phyloP scores from a whole-genome alignment of 495 filamentous ascomycete species.

The Xylaria castorea region DNA sequence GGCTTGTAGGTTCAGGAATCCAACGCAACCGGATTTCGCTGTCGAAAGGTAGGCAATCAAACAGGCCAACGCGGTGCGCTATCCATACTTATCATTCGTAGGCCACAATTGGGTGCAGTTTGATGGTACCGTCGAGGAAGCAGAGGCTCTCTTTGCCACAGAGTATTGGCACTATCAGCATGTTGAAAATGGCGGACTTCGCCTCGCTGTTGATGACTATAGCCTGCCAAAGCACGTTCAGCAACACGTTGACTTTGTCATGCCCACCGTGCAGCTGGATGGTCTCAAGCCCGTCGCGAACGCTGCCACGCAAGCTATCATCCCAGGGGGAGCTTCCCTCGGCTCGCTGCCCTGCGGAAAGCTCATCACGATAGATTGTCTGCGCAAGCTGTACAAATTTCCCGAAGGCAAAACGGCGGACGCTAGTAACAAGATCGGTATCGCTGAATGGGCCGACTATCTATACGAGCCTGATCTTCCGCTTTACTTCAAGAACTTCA shows the following conservation, averaged over 20 bases:
- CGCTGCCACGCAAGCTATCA: slow-evolving; percentile 1
- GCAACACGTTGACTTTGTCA: slow-evolving; percentile 41
- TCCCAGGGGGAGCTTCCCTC: slow-evolving; percentile 9
- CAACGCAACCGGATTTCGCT: slow-evolving; percentile 7
- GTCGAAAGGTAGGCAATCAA: slow-evolving; percentile 23
- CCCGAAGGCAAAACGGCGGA: slow-evolving; percentile 45
- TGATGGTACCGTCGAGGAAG: slow-evolving; percentile 58
- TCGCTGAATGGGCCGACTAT: slow-evolving; percentile 58
- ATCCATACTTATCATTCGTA: not conserved
- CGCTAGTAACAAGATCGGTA: slow-evolving; percentile 57
- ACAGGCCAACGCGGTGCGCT: not conserved
- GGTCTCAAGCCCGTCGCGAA: slow-evolving; percentile 33
- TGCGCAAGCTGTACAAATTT: slow-evolving; percentile 61
- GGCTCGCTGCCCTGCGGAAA: slow-evolving; percentile 45
- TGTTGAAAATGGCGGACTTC: slow-evolving; percentile 45
- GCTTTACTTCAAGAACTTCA: slow-evolving; percentile 60
- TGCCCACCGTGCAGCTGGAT: slow-evolving; percentile 41
- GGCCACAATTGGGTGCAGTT: slow-evolving; percentile 54
- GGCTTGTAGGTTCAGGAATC: slow-evolving; percentile 30
- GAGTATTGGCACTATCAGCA: slow-evolving; percentile 64
- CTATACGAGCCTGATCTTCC: slow-evolving; percentile 61
- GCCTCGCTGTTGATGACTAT: slow-evolving; percentile 55
- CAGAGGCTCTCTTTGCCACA: slow-evolving; percentile 60
- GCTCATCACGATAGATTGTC: slow-evolving; percentile 60
- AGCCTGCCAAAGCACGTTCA: slow-evolving; percentile 33